Evolutionary conservation across 805 yeast genomes (phyloP).

Genomic region (Metschnikowia cubensis): DNA sequence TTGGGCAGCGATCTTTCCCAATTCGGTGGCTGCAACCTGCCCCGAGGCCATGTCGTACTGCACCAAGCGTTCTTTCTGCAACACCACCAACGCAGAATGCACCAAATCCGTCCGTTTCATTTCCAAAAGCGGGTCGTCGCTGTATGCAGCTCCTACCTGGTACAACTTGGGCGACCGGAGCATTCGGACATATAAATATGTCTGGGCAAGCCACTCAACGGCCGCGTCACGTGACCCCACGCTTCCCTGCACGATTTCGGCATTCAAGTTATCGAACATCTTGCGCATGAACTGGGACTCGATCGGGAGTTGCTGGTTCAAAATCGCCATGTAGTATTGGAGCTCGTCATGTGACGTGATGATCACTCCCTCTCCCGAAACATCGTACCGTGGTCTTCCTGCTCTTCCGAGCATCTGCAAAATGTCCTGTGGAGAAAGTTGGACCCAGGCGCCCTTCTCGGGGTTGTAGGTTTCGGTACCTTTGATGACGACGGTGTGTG

Average conservation of each 20-base stretch:
- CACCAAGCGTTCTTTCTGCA: constrained; percentile 56
- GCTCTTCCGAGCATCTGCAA: constrained; percentile 98
- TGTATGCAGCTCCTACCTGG: constrained; percentile 66
- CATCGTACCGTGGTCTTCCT: constrained; percentile 93
- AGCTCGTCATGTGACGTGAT: constrained; percentile 84
- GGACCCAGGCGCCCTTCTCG: constrained; percentile 82
- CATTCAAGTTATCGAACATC: constrained; percentile 74
- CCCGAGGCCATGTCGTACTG: constrained; percentile 51
- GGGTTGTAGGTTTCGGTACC: constrained; percentile 96
- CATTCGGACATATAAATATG: constrained; percentile 81
- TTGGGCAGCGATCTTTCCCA: constrained; percentile 82
- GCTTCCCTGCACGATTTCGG: constrained; percentile 77
- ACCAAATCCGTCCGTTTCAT: constrained; percentile 62
- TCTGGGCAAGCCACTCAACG: constrained; percentile 72
- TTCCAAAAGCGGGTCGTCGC: constrained; percentile 42
- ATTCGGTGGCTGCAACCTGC: constrained; percentile 43
- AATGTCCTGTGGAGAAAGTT: constrained; percentile 91
- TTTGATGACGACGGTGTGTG: constrained; percentile 76
- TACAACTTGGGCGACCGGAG: constrained; percentile 65
- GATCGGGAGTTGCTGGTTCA: constrained; percentile 87
- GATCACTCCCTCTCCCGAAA: constrained; percentile 88
- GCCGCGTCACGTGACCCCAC: constrained; percentile 61
- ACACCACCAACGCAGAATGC: constrained; percentile 67
- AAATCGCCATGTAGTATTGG: constrained; percentile 83
- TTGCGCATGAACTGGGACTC: constrained; percentile 78